Percentiles rank a stretch among this genome's conserved stretches.
phyloP scores from a whole-genome alignment of 2,329 filamentous ascomycete species.

The Tolypocladium tundrense region DNA sequence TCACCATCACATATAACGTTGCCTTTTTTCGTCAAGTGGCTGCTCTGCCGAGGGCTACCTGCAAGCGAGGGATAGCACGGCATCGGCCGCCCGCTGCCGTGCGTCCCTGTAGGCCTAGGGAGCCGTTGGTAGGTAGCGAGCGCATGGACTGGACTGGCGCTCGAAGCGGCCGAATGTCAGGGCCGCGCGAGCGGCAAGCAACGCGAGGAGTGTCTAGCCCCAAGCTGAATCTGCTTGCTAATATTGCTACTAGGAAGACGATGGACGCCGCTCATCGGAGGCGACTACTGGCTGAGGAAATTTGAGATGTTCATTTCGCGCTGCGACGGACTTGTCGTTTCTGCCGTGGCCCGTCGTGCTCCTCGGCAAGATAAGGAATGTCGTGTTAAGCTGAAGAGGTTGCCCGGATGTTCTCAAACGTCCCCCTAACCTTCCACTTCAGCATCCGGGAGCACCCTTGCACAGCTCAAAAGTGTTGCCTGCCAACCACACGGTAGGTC shows the following conservation, averaged over 20 bases:
- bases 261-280: neutral
- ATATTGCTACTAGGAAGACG: neutral
- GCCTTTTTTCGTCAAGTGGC: neutral
- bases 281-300: neutral
- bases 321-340: neutral
- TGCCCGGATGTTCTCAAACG: too few species aligned
- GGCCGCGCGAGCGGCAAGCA: neutral
- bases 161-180: neutral
- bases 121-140: neutral
- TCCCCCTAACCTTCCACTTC: neutral
- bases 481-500: neutral
- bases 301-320: neutral
- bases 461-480: neutral
- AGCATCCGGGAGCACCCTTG: neutral
- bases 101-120: neutral
- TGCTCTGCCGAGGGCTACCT: neutral
- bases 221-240: neutral
- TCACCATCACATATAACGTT: conserved; percentile 9
- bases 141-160: neutral
- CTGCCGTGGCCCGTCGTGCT: neutral
- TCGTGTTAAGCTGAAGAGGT: neutral
- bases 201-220: neutral
- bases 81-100: neutral
- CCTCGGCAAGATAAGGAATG: too few species aligned
- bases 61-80: neutral